Percentiles rank a stretch among this genome's conserved stretches.
Conservation (phyloP, 352 stramenopile genomes). For the Phytophthora vignae region DNA sequence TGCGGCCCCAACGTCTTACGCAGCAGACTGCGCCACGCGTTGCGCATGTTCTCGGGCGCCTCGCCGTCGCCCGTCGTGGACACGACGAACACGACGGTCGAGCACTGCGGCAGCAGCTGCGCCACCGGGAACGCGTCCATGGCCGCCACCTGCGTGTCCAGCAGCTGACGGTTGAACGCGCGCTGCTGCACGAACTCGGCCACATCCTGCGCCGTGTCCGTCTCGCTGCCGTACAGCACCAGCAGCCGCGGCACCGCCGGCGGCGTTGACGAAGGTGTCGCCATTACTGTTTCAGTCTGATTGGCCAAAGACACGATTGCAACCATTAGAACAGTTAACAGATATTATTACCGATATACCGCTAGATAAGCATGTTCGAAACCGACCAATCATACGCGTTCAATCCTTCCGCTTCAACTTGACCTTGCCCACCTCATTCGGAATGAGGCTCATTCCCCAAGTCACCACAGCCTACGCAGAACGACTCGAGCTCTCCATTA, state of each 20-base stretch:
- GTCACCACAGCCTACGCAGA: background rate
- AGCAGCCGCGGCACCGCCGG: slow-evolving; percentile 51
- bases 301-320: slow-evolving; percentile 12
- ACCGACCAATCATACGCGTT: background rate
- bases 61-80: slow-evolving; percentile 94
- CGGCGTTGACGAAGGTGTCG: slow-evolving; percentile 1
- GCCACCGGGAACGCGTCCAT: slow-evolving; percentile 79
- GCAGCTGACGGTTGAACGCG: slow-evolving; percentile 65
- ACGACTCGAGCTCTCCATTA: background rate
- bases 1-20: slow-evolving; percentile 77
- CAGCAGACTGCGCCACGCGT: slow-evolving; percentile 86
- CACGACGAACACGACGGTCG: slow-evolving; percentile 89
- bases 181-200: slow-evolving; percentile 79
- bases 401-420: background rate
- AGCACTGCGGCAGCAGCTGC: slow-evolving; percentile 56
- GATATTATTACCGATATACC: too few species aligned
- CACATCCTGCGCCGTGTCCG: slow-evolving; percentile 89
- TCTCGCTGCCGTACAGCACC: slow-evolving; percentile 93
- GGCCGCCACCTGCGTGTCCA: slow-evolving; percentile 55
- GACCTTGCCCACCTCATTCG: background rate
- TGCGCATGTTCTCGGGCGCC: slow-evolving; percentile 91
- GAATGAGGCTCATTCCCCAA: background rate
- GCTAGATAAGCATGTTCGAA: background rate
- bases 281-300: slow-evolving; percentile 26
- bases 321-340: background rate